Evolutionary conservation across 306 rosid species (phyloP), one percentile per base, ranked within the genome.

Genomic region (Prunus kanzakura): DNA sequence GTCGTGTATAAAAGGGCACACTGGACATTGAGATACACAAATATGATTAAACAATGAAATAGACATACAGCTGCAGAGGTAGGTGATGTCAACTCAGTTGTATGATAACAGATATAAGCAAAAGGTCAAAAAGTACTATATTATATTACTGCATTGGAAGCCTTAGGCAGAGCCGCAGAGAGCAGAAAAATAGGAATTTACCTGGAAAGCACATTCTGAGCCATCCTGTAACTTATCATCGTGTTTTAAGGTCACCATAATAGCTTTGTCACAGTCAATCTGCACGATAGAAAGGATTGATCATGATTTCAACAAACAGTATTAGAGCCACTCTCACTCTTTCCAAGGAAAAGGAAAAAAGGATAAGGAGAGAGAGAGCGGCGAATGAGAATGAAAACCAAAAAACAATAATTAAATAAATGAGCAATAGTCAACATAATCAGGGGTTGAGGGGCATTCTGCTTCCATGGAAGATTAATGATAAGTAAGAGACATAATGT

Each of bases 1-100:
- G 99, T 95, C n/a, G 99, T 95, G 87, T 95, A 95, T 76, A 95
- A 93, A 80, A 95, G 92, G 50, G 99, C 97, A 82, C 99, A 95
- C 99, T 95, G 83, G 74, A 72, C 11, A 15, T 30, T 57, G 56
- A 43, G 46, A 72, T 41, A 45, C 20, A 27, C 29, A 18, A 60
- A 45, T 25, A 61, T 46, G 20, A 73, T 29, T 27, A 60, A 72
- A 27, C 46, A 46, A 45, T 61, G 57, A 18, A 58, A 8, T 8
- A 22, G 38, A 71, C 30, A 22, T 15, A 50, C 10, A 57, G 11
- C 10, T 60, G 45, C 52, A n/a, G 52, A 4, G 51, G 13, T 7
- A 47, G 47, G 32, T 6, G 32, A 19, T 6, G 43, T 16, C 22
- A 16, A 54, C 29, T 69, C 54, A 38, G 65, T 23, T 7, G 38